These are phyloP conservation scores for Magnolia kwangsiensis DNA, from an alignment of 164 flowering plant genomes.

Conservation along the genomic window DNA sequence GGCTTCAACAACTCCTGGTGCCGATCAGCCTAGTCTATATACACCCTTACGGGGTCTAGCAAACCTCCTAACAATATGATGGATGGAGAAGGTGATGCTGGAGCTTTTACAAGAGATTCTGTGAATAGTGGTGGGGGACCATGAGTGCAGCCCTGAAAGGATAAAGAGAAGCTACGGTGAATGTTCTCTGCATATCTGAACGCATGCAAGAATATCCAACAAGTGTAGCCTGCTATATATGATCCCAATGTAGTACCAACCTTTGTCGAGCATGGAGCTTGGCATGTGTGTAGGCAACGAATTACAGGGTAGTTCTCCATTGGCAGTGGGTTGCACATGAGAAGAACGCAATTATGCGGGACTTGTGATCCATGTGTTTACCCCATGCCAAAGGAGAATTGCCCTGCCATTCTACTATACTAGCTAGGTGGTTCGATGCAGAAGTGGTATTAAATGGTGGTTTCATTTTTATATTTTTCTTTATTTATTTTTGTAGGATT, in stretches of 20 bases:
- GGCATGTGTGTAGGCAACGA: background rate
- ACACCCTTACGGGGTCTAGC: background rate
- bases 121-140: background rate
- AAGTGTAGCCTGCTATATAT: background rate
- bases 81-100: background rate
- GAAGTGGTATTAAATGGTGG: background rate
- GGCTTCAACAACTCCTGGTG: no score
- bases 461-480: no score
- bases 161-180: background rate
- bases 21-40: no score
- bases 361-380: background rate
- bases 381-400: constrained; percentile 7
- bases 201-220: background rate
- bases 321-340: background rate
- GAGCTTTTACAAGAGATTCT: background rate
- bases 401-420: constrained; percentile 5
- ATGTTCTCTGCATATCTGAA: constrained; percentile 1
- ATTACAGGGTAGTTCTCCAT: constrained; percentile 5
- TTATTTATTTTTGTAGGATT: background rate
- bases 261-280: background rate
- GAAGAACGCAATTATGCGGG: background rate
- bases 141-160: background rate
- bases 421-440: background rate
- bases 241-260: background rate
- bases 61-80: background rate